These are phyloP conservation scores for Sphaerulina populicola DNA, from an alignment of 2,329 filamentous ascomycete genomes.

Conservation along the genomic window DNA sequence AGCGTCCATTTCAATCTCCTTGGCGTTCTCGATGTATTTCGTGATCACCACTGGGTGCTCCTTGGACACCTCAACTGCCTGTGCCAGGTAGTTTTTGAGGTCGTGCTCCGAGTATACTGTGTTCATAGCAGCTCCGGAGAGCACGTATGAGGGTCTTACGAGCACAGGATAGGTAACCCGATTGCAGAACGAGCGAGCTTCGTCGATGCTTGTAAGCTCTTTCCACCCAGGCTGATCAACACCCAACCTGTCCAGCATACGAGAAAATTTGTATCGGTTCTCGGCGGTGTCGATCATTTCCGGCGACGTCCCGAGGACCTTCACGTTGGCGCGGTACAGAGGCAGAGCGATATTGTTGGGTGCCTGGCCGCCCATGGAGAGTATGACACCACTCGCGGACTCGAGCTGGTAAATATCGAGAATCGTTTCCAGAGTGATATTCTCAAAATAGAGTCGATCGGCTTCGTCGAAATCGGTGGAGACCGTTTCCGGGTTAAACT, in stretches of 20 bases:
- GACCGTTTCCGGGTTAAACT: conserved; percentile 72
- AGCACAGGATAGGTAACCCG: conserved; percentile 88
- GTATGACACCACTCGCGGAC: conserved; percentile 67
- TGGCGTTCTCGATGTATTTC: conserved; percentile 98
- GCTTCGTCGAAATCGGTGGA: conserved; percentile 77
- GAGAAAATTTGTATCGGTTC: conserved; percentile 97
- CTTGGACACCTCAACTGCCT: conserved; percentile 85
- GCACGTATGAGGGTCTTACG: conserved; percentile 89
- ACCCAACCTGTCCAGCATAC: conserved; percentile 88
- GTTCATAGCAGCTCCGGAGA: conserved; percentile 98
- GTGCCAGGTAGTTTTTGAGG: conserved; percentile 75
- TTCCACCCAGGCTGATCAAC: conserved; percentile 98
- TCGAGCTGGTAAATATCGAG: conserved; percentile 92
- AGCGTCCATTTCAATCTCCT: conserved; percentile 99
- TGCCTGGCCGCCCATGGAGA: conserved; percentile 94
- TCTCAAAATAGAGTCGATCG: conserved; percentile 91
- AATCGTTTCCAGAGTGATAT: conserved; percentile 56
- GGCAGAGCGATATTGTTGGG: conserved; percentile 96
- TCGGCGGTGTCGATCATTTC: conserved; percentile 99
- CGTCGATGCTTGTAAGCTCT: conserved; percentile 88
- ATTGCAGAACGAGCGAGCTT: conserved; percentile 78
- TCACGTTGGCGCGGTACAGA: conserved; percentile 79
- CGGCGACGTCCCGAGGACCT: conserved; percentile 87
- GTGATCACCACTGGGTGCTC: conserved; percentile 97
- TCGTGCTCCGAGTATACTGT: conserved; percentile 96